These are phyloP conservation scores for Leersia perrieri DNA, from an alignment of 176 grass and related monocot genomes.

Conservation along the genomic window DNA sequence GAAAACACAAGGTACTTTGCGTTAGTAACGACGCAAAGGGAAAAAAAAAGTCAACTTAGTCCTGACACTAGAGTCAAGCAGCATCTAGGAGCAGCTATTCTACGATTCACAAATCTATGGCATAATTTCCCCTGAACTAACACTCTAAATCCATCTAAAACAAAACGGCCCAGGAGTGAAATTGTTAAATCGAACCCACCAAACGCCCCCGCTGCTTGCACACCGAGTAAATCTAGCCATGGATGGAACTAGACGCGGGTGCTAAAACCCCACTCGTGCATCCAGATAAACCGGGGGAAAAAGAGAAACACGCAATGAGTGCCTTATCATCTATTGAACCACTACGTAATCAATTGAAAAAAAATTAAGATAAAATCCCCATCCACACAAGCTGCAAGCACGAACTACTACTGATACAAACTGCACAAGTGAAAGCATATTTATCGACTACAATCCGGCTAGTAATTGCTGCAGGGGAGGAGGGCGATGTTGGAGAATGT, in stretches of 20 bases:
- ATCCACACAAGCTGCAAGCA: neutral
- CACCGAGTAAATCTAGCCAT: conserved; percentile 10
- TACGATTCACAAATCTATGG: neutral
- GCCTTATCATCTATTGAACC: neutral
- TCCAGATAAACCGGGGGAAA: neutral
- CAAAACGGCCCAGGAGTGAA: neutral
- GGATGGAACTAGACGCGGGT: neutral
- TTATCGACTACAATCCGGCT: neutral
- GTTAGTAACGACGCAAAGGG: neutral
- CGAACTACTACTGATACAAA: neutral
- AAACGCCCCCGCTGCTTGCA: neutral
- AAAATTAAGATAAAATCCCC: neutral
- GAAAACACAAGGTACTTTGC: neutral
- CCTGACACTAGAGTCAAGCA: neutral
- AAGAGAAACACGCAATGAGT: neutral
- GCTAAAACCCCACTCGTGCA: neutral
- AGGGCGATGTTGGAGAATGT: neutral
- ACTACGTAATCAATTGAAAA: neutral
- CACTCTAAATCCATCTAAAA: neutral
- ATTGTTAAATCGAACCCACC: neutral
- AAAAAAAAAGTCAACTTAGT: neutral
- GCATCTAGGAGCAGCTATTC: neutral
- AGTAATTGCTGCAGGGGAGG: neutral
- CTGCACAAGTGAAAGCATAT: neutral
- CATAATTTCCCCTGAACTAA: neutral